These are phyloP conservation scores for Phytophthora tentaculata DNA, from an alignment of 352 stramenopile species.

Conservation along the genomic window DNA sequence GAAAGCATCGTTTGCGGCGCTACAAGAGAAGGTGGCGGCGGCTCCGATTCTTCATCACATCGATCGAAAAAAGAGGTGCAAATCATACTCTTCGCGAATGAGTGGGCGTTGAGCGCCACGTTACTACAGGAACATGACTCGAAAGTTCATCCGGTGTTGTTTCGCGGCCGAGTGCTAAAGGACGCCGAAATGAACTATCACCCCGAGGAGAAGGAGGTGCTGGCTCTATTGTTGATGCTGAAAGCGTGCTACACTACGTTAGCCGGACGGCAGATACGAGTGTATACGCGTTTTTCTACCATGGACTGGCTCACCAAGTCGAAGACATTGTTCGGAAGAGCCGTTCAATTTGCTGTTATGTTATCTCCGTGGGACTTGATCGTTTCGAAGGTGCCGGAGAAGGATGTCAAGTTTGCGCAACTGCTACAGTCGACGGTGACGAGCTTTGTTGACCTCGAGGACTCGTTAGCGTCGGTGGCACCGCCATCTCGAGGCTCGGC, in stretches of 20 bases:
- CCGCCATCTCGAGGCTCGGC: background rate
- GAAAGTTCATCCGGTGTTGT: slow-evolving; percentile 22
- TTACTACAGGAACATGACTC: slow-evolving; percentile 18
- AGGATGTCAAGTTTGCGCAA: slow-evolving; percentile 1
- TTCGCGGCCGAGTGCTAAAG: slow-evolving; percentile 4
- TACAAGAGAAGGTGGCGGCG: too few species aligned
- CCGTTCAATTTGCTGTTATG: slow-evolving; percentile 20
- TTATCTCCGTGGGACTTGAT: slow-evolving; percentile 16
- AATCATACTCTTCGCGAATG: slow-evolving; percentile 28
- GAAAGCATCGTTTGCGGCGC: too few species aligned
- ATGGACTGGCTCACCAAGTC: slow-evolving; percentile 29
- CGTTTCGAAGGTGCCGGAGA: background rate
- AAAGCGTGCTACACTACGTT: slow-evolving; percentile 13
- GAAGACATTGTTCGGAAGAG: slow-evolving; percentile 15
- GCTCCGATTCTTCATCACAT: slow-evolving; percentile 8
- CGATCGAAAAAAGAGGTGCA: slow-evolving; percentile 2
- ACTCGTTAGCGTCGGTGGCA: slow-evolving; percentile 1
- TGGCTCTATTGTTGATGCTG: slow-evolving; percentile 12
- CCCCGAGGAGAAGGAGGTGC: slow-evolving; percentile 19
- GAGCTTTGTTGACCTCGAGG: slow-evolving; percentile 11
- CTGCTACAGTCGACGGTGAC: slow-evolving; percentile 16
- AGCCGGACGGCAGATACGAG: background rate
- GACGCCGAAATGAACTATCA: slow-evolving; percentile 27
- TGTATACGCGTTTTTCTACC: slow-evolving; percentile 30
- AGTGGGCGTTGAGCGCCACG: slow-evolving; percentile 23